phyloP scores from a whole-genome alignment of 352 stramenopile genomes.

The Peronospora farinosa region DNA sequence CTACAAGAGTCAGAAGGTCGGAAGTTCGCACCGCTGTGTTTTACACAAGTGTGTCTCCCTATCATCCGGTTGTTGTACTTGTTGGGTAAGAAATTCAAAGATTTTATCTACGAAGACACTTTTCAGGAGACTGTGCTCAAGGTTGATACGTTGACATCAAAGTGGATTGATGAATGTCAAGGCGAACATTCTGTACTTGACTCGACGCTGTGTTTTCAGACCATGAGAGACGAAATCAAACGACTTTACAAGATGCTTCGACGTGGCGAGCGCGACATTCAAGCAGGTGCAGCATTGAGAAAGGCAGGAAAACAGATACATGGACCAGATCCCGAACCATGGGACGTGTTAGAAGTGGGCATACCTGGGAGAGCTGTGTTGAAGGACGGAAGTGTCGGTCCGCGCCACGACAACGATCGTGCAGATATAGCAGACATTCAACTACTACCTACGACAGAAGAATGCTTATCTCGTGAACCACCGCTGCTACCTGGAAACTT shows the following conservation, averaged over 20 bases:
- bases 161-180: slow-evolving; percentile 19
- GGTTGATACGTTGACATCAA: slow-evolving; percentile 20
- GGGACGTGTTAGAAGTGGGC: slow-evolving; percentile 30
- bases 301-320: slow-evolving; percentile 4
- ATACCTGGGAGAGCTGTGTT: slow-evolving; percentile 17
- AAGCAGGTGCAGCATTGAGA: slow-evolving; percentile 7
- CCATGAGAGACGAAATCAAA: slow-evolving; percentile 25
- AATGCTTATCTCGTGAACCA: slow-evolving; percentile 24
- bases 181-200: slow-evolving; percentile 12
- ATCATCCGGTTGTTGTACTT: slow-evolving; percentile 35
- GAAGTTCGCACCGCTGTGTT: slow-evolving; percentile 33
- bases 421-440: slow-evolving; percentile 29
- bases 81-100: slow-evolving; percentile 42
- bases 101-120: slow-evolving; percentile 34
- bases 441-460: slow-evolving; percentile 32
- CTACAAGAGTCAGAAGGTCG: slow-evolving; percentile 18
- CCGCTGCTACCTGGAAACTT: slow-evolving; percentile 35
- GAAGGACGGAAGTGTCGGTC: slow-evolving; percentile 23
- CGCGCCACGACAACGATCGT: slow-evolving; percentile 38
- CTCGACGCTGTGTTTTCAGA: slow-evolving; percentile 29
- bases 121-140: slow-evolving; percentile 27
- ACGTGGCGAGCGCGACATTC: slow-evolving; percentile 13
- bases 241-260: slow-evolving; percentile 29
- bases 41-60: slow-evolving; percentile 35
- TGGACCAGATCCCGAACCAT: slow-evolving; percentile 4